Evolutionary conservation across 805 yeast species (phyloP).

Genomic region (Schwanniomyces pseudopolymorphus): DNA sequence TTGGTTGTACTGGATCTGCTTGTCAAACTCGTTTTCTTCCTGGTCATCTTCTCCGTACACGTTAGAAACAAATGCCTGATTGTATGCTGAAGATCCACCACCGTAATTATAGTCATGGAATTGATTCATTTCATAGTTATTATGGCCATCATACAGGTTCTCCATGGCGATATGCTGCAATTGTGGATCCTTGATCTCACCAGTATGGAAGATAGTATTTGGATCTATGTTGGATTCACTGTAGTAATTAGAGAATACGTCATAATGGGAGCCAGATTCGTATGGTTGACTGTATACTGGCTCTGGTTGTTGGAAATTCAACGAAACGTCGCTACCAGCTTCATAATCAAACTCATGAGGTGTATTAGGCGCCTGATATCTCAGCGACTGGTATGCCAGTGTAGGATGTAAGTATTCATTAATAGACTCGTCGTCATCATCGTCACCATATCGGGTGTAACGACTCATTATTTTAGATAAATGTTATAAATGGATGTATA

Average conservation of each 20-base stretch:
- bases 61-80: conserved; percentile 45
- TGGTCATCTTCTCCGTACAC: conserved; percentile 34
- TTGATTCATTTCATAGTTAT: conserved; percentile 20
- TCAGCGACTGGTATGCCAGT: background rate
- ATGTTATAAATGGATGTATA: background rate
- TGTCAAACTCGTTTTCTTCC: conserved; percentile 40
- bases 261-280: conserved; percentile 14
- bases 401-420: conserved; percentile 4
- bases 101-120: conserved; percentile 18
- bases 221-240: conserved; percentile 19
- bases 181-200: conserved; percentile 14
- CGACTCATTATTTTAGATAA: background rate
- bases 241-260: conserved; percentile 21
- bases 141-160: conserved; percentile 14
- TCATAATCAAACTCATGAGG: background rate
- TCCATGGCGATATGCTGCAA: conserved; percentile 14
- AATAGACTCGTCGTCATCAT: conserved; percentile 4
- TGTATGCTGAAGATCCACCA: conserved; percentile 14
- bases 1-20: conserved; percentile 35
- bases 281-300: conserved; percentile 15
- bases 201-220: conserved; percentile 25
- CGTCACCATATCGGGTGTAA: conserved; percentile 1
- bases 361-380: background rate
- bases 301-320: conserved; percentile 29
- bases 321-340: conserved; percentile 14